These are phyloP conservation scores for Akebia trifoliata DNA, from an alignment of 164 flowering plant genomes.

Conservation along the genomic window DNA sequence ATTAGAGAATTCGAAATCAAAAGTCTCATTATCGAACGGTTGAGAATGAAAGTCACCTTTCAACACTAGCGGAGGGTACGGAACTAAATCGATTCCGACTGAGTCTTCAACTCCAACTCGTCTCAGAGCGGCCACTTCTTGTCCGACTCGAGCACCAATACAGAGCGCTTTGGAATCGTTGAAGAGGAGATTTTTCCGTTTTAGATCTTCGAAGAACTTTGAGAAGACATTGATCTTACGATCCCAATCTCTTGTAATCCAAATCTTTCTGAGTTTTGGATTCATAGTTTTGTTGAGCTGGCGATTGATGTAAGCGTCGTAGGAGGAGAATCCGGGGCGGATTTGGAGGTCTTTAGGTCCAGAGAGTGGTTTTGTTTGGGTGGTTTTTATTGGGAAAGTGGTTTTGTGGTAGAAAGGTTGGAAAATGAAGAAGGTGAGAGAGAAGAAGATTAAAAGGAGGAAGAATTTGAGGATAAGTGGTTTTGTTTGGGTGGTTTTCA, in stretches of 20 bases:
- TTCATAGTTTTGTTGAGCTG: slow-evolving; percentile 80
- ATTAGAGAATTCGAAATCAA: slow-evolving; percentile 89
- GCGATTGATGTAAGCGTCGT: slow-evolving; percentile 57
- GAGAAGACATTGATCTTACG: slow-evolving; percentile 69
- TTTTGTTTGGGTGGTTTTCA: slow-evolving; percentile 20
- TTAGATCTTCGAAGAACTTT: slow-evolving; percentile 43
- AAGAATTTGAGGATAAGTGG: slow-evolving; percentile 31
- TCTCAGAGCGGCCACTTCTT: slow-evolving; percentile 67
- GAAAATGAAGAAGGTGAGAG: slow-evolving; percentile 18
- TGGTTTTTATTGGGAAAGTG: slow-evolving; percentile 8
- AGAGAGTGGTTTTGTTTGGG: too few species aligned
- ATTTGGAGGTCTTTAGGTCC: slow-evolving; percentile 42
- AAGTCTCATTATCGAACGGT: slow-evolving; percentile 59
- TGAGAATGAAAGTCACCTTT: slow-evolving; percentile 76
- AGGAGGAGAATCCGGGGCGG: slow-evolving; percentile 66
- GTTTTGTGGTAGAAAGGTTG: slow-evolving; percentile 7
- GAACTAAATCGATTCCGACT: slow-evolving; percentile 76
- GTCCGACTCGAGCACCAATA: slow-evolving; percentile 83
- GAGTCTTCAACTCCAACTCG: slow-evolving; percentile 67
- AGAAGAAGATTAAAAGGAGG: slow-evolving; percentile 29
- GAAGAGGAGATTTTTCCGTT: slow-evolving; percentile 25
- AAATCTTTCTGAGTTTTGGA: slow-evolving; percentile 62
- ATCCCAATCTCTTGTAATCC: slow-evolving; percentile 87
- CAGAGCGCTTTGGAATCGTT: slow-evolving; percentile 60
- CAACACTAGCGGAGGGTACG: slow-evolving; percentile 74